phyloP scores from a whole-genome alignment of 495 filamentous ascomycete species.

The Annulohypoxylon bovei region DNA sequence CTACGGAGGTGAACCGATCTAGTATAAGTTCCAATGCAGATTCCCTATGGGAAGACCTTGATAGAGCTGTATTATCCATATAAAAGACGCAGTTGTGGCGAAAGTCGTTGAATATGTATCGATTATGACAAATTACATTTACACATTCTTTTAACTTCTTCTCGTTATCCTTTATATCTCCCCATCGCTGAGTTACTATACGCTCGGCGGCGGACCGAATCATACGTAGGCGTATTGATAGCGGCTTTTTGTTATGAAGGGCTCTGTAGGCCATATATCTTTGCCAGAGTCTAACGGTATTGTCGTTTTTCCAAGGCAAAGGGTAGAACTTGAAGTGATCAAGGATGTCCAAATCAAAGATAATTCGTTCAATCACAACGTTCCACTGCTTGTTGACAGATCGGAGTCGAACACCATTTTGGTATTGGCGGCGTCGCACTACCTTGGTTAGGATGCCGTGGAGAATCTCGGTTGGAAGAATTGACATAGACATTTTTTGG shows the following conservation, averaged over 20 bases:
- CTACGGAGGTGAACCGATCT: background rate
- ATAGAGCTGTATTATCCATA: no score
- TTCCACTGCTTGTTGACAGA: background rate
- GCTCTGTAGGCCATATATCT: background rate
- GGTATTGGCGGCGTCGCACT: background rate
- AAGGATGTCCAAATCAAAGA: background rate
- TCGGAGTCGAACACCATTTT: background rate
- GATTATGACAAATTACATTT: background rate
- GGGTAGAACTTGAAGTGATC: background rate
- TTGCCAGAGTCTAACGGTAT: background rate
- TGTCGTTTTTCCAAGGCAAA: background rate
- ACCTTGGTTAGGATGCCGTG: background rate
- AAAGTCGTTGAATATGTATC: background rate
- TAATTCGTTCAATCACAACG: background rate
- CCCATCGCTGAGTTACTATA: background rate
- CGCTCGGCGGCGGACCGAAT: background rate
- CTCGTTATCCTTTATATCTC: background rate
- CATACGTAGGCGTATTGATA: background rate
- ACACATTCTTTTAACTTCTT: background rate
- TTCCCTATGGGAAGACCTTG: no score
- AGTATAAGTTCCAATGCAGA: background rate
- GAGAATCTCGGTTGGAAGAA: background rate
- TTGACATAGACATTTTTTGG: no score
- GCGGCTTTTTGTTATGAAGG: background rate
- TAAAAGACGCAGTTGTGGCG: no score